These are phyloP conservation scores for Neoboletus magnificus DNA, from an alignment of 768 basidiomycete species.

Conservation along the genomic window DNA sequence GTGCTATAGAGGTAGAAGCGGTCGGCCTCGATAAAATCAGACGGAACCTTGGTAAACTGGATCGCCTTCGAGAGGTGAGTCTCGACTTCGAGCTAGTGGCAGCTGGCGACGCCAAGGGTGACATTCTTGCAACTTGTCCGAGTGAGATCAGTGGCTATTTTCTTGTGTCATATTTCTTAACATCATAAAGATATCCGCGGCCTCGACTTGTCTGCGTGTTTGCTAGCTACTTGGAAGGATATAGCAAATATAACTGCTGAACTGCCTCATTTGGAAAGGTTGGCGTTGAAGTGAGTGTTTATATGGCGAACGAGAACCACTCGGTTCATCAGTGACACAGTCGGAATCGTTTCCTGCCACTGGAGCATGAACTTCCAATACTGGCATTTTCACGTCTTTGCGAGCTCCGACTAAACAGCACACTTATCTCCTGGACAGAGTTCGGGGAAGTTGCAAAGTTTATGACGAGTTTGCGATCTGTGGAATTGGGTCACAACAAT, in stretches of 20 bases:
- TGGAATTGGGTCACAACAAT: constrained; percentile 74
- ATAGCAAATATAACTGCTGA: constrained; percentile 61
- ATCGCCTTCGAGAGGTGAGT: constrained; percentile 72
- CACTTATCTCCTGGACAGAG: constrained; percentile 69
- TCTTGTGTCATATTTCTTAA: constrained; percentile 12
- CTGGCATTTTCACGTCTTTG: constrained; percentile 49
- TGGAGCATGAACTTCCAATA: constrained; percentile 31
- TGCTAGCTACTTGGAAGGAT: constrained; percentile 68
- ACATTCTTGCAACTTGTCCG: constrained; percentile 57
- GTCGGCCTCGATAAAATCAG: constrained; percentile 79
- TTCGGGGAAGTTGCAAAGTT: constrained; percentile 46
- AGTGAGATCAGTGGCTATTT: constrained; percentile 45
- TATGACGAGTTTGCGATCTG: constrained; percentile 52
- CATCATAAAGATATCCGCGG: constrained; percentile 60
- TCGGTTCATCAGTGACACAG: constrained; percentile 38
- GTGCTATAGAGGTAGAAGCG: constrained; percentile 83
- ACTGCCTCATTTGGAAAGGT: constrained; percentile 56
- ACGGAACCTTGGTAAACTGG: constrained; percentile 61
- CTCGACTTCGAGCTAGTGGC: constrained; percentile 68
- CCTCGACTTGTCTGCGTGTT: constrained; percentile 75
- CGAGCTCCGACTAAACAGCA: constrained; percentile 73
- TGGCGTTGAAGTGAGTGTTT: constrained; percentile 74
- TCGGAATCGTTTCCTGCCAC: constrained; percentile 59
- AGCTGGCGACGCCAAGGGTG: constrained; percentile 45
- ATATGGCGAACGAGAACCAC: constrained; percentile 10